Base-by-base conservation (phyloP, 2,329 filamentous ascomycete genomes). In the Monilinia fructigena region DNA sequence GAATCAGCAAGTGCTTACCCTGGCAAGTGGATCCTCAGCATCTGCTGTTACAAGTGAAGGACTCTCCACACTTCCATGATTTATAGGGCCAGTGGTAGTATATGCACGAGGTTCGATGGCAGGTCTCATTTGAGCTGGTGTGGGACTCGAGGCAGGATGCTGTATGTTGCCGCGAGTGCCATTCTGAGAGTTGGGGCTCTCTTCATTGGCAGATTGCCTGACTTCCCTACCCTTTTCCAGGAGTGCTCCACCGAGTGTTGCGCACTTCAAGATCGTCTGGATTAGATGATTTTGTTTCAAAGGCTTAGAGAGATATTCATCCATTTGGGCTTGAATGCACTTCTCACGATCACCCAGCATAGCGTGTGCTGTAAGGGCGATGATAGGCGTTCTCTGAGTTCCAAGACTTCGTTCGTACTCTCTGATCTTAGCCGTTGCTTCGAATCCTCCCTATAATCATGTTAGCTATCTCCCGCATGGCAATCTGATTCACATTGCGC, bases 311-410 rank as follows among this genome's bases (percentile, higher is more conserved):
- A 99, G 82, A 76, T 99, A 99, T 78, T 99, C 95, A 77, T 99
- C 95, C 95, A 99, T 99, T 80, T 98, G 93, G 12, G 94, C 95
- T 77, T 97, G 92, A 69, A 99, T 96, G 78, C 95, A 99, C 82
- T 96, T 97, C 78, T 99, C 95, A 60, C 95, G 87, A 76, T 99
- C 95, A 71, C 95, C 95, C 82, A 98, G 89, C 95, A 99, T 99
- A 73, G 95, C 95, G 79, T 99, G 95, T 1, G 95, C 95, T 16
- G 95, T 99, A 55, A 99, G 85, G 2, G 95, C 95, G 74, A 99
- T 97, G 75, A 99, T 97, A 18, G 95, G 95, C 14, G 94, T 97
- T 63, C 94, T 86, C 67, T 91, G 88, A 45, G 92, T 85, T 65
- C 89, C 89, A 72, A 92, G 86, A 70, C 89, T 90, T 68, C 89